Evolutionary conservation across 1,284 basidiomycete species (phyloP).

Genomic region (Microbotryum scabiosae): DNA sequence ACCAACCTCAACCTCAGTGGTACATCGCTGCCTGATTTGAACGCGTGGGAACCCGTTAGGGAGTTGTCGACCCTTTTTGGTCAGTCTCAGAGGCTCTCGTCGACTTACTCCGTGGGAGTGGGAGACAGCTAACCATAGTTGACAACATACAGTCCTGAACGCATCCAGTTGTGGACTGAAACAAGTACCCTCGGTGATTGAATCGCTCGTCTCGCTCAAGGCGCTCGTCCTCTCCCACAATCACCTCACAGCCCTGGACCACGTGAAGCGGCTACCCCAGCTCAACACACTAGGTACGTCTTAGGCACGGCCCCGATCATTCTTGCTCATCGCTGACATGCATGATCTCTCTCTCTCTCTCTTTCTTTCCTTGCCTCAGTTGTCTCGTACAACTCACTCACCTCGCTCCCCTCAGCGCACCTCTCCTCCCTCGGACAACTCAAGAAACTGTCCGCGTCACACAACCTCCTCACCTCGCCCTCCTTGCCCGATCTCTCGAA

Average conservation of each 20-base stretch:
- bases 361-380: conserved; percentile 11
- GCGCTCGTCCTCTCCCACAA: conserved; percentile 31
- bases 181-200: conserved; percentile 16
- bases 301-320: too few relatives aligned
- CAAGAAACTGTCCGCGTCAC: conserved; percentile 30
- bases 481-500: conserved; percentile 22
- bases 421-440: conserved; percentile 23
- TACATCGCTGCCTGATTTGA: conserved; percentile 11
- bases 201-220: conserved; percentile 23
- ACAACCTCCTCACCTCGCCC: conserved; percentile 21
- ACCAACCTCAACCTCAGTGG: conserved; percentile 28
- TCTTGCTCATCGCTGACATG: not conserved
- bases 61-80: conserved; percentile 19
- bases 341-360: not conserved
- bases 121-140: not conserved
- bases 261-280: conserved; percentile 16
- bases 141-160: conserved; percentile 22
- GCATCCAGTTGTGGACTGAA: conserved; percentile 22
- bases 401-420: conserved; percentile 17
- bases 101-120: not conserved
- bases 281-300: conserved; percentile 27
- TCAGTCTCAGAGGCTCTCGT: conserved; percentile 2
- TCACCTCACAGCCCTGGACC: conserved; percentile 15
- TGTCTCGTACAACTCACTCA: conserved; percentile 29
- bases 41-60: conserved; percentile 21